A percentile compares a stretch with the other conserved stretches of the same genome.
These are phyloP conservation scores for Schoenoplectus triqueter DNA, from an alignment of 202 grass and related monocot species.

Conservation along the genomic window DNA sequence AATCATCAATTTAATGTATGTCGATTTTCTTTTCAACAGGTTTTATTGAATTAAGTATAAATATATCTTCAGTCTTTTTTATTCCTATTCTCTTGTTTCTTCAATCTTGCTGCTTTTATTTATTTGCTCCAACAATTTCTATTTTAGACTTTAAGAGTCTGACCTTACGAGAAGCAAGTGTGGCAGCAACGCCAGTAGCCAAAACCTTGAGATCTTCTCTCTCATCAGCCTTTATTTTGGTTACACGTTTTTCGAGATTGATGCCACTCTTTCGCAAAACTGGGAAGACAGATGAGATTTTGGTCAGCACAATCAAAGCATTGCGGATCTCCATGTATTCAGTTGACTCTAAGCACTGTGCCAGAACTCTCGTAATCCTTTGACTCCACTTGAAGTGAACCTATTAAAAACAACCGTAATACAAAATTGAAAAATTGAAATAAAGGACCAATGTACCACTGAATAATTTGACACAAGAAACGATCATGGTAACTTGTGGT, in stretches of 20 bases:
- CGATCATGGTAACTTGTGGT: not conserved
- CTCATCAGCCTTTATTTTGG: constrained; percentile 88
- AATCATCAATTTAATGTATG: not conserved
- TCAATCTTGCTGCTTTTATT: not conserved
- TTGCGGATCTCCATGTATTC: constrained; percentile 99
- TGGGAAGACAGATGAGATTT: constrained; percentile 91
- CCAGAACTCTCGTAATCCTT: constrained; percentile 87
- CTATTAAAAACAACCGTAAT: constrained; percentile 38
- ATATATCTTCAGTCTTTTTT: not conserved
- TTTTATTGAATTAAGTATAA: not conserved
- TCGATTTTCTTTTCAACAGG: constrained; percentile 2
- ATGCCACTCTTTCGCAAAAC: constrained; percentile 84
- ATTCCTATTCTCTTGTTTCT: not conserved
- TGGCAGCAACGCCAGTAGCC: constrained; percentile 90
- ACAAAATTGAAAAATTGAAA: constrained; percentile 36
- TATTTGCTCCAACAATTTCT: not conserved
- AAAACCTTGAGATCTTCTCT: constrained; percentile 98
- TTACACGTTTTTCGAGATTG: constrained; percentile 90
- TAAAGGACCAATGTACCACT: not conserved
- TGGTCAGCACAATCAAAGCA: constrained; percentile 89
- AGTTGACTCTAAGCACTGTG: constrained; percentile 94
- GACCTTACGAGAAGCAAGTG: constrained; percentile 95
- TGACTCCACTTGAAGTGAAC: constrained; percentile 94
- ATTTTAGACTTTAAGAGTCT: not conserved
- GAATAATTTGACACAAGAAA: not conserved